Evolutionary conservation across 2,329 filamentous ascomycete species (phyloP), one percentile per base, ranked within the genome.

Genomic region (Beauveria varroae): DNA sequence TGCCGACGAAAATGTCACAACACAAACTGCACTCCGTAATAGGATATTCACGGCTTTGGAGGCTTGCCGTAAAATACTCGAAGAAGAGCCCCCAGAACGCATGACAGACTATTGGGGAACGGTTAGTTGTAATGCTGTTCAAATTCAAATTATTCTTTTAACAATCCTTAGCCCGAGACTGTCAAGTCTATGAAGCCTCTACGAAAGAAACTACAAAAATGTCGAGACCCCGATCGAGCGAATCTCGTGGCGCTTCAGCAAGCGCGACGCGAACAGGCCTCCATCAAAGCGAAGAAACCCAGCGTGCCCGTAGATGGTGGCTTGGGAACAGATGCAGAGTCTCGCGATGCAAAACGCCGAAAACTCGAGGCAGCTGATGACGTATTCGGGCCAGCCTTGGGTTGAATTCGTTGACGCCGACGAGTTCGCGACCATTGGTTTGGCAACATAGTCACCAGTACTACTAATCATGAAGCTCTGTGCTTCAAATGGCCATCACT

Each of bases 191-290:
- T 86, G 66, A 83, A 83, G 47, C 80, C 81, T 0, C 73, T 91
- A 14, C 80, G 85, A 18, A 85, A 82, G 73, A 92, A 91, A 70
- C 77, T 93, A n/a, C 85, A 83, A 63, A 84, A 81, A 67, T 93
- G 89, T 67, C 80, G 86, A 62, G 89, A 93, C 68, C 89, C 89
- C 0, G 87, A 90, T 66, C 85, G 89, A 61, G 84, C 82, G 49
- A 88, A 93, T 71, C 73, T 93, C 3, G 86, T 91, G 20, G 86
- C 85, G 53, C 75, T 89, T 56, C 86, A 90, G 67, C 81, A 82
- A 64, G 83, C 85, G 22, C 81, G 87, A 67, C 84, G 84, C 53
- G 82, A 86, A 67, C 76, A 80, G 63, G 75, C 74, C 1, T 74
- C 76, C 50, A 75, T 74, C 57, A 75, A 75, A 43, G 7, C n/a